Evolutionary conservation across 805 yeast genomes (phyloP).

Genomic region (Vanderwaltozyma verrucispora): DNA sequence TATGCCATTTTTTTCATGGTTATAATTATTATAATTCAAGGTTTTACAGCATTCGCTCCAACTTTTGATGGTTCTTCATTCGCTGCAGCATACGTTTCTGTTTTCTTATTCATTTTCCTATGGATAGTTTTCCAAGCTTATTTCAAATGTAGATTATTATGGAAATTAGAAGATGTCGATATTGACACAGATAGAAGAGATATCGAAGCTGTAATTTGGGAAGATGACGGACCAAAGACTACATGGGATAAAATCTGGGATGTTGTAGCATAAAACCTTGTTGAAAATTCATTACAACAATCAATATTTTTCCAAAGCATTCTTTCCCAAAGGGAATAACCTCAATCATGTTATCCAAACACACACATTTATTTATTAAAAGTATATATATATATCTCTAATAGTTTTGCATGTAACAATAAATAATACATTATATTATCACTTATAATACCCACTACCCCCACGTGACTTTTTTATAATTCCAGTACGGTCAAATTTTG

Average conservation of each 20-base stretch:
- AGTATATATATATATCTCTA: too few species aligned
- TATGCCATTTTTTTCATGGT: slow-evolving; percentile 46
- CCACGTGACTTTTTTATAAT: too few species aligned
- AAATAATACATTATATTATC: too few species aligned
- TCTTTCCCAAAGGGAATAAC: too few species aligned
- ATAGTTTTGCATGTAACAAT: too few species aligned
- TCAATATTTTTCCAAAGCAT: too few species aligned
- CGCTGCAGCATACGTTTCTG: slow-evolving; percentile 63
- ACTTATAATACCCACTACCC: too few species aligned
- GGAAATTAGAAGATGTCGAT: slow-evolving; percentile 52
- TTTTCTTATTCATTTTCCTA: slow-evolving; percentile 44
- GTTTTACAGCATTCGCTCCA: slow-evolving; percentile 52
- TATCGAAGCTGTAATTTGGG: slow-evolving; percentile 50
- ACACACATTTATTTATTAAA: too few species aligned
- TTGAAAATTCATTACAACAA: too few species aligned
- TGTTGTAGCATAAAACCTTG: slow-evolving; percentile 25
- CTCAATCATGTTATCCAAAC: too few species aligned
- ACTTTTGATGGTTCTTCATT: slow-evolving; percentile 44
- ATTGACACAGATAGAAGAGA: slow-evolving; percentile 58
- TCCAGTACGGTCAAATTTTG: too few species aligned
- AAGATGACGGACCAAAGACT: slow-evolving; percentile 37
- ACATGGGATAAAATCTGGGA: slow-evolving; percentile 49
- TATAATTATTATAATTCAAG: slow-evolving; percentile 59
- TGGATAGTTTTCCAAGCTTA: slow-evolving; percentile 47
- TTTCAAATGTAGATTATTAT: slow-evolving; percentile 38